Conservation (phyloP, 2,329 filamentous ascomycete species). For the Neopestalotiopsis sp. region DNA sequence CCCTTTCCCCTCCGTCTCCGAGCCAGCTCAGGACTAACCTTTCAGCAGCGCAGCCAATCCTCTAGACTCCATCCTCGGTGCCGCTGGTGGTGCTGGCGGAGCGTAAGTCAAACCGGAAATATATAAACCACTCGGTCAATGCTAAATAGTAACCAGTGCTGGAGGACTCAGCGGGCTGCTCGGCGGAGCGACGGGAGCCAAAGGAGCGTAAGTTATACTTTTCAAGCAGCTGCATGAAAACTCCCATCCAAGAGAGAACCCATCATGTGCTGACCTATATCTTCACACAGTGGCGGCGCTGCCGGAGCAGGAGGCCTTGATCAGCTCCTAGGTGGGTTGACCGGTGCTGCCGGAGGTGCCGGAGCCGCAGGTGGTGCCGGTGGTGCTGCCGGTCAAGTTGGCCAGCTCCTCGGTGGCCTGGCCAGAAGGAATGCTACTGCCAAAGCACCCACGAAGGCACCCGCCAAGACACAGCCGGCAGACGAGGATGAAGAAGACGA, state of each 20-base stretch:
- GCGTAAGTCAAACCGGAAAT: neutral
- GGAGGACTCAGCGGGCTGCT: constrained; percentile 16
- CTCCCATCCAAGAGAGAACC: too few relatives aligned
- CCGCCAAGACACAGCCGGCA: neutral
- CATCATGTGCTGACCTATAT: neutral
- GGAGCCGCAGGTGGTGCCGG: constrained; percentile 10
- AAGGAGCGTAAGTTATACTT: neutral
- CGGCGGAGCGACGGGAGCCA: constrained; percentile 15
- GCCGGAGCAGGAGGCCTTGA: constrained; percentile 14
- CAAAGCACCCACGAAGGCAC: neutral
- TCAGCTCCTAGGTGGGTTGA: constrained; percentile 17
- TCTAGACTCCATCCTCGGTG: constrained; percentile 7
- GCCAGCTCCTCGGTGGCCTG: constrained; percentile 7
- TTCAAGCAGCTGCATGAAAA: neutral
- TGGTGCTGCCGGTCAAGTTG: constrained; percentile 1
- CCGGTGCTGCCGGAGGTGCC: constrained; percentile 12
- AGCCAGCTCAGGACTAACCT: neutral
- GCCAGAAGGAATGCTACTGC: neutral
- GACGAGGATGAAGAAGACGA: constrained; percentile 3
- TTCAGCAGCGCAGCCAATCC: neutral
- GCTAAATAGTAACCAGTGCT: neutral
- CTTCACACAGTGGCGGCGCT: constrained; percentile 12
- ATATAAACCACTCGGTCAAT: neutral
- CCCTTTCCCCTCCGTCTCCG: neutral
- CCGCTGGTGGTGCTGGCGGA: constrained; percentile 11